Conservation (phyloP, 495 filamentous ascomycete species). For the Sabuloglossum arenarium region DNA sequence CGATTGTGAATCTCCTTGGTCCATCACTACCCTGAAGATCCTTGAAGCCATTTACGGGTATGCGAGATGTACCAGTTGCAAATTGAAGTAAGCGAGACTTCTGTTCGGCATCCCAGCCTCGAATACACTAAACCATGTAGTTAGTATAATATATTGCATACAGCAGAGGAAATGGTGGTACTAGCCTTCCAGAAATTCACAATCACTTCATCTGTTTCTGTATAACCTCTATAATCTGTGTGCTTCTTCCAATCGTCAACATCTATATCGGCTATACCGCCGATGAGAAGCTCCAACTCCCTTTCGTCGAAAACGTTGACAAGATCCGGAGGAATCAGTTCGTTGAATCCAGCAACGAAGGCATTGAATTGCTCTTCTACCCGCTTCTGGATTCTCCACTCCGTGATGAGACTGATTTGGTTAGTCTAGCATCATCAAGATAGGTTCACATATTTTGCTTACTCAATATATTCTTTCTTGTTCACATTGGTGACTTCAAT, state of each 20-base stretch:
- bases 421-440: not conserved
- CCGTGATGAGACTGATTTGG: slow-evolving; percentile 54
- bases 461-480: slow-evolving; percentile 89
- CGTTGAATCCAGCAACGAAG: slow-evolving; percentile 92
- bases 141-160: not conserved
- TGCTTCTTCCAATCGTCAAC: slow-evolving; percentile 99
- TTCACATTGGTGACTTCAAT: slow-evolving; percentile 95
- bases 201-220: slow-evolving; percentile 90
- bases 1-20: slow-evolving; percentile 87
- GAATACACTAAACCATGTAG: slow-evolving; percentile 33
- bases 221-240: slow-evolving; percentile 99
- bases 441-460: slow-evolving; percentile 16
- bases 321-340: slow-evolving; percentile 86
- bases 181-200: slow-evolving; percentile 94
- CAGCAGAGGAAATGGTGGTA: not conserved
- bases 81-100: slow-evolving; percentile 94
- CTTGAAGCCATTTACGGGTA: slow-evolving; percentile 99
- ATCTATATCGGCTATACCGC: slow-evolving; percentile 97
- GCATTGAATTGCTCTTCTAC: slow-evolving; percentile 96
- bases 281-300: slow-evolving; percentile 89
- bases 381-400: slow-evolving; percentile 97
- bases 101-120: slow-evolving; percentile 93
- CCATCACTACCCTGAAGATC: slow-evolving; percentile 96
- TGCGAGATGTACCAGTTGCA: slow-evolving; percentile 90
- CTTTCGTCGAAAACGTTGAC: slow-evolving; percentile 98